Percentiles rank a stretch among this genome's conserved stretches.
Evolutionary conservation across 2,329 filamentous ascomycete genomes (phyloP).

Genomic region (Talaromyces albobiverticillius): DNA sequence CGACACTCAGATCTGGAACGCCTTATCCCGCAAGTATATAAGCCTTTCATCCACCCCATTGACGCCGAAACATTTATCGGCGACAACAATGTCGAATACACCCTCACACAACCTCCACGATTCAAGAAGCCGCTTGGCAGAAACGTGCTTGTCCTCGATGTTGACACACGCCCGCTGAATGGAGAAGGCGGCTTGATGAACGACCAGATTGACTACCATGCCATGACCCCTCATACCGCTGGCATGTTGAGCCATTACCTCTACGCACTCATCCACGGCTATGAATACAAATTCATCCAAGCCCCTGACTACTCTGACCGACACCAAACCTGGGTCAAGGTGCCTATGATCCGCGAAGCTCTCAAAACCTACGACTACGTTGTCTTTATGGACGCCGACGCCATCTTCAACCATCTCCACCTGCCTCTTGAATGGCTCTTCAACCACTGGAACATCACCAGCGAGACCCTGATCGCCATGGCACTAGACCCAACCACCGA

Average conservation of each 20-base stretch:
- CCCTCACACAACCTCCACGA: slow-evolving; percentile 8
- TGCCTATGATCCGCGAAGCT: slow-evolving; percentile 16
- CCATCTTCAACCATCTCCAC: slow-evolving; percentile 14
- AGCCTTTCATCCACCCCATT: slow-evolving; percentile 13
- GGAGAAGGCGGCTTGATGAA: slow-evolving; percentile 13
- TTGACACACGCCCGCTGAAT: slow-evolving; percentile 12
- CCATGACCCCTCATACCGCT: slow-evolving; percentile 10
- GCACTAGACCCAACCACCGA: slow-evolving; percentile 7
- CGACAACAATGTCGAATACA: slow-evolving; percentile 10
- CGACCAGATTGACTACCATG: slow-evolving; percentile 9
- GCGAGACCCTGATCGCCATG: slow-evolving; percentile 13
- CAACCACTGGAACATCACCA: slow-evolving; percentile 12
- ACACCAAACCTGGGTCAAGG: slow-evolving; percentile 15
- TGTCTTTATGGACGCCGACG: slow-evolving; percentile 15
- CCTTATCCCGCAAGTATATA: slow-evolving; percentile 13
- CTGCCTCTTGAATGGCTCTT: slow-evolving; percentile 16
- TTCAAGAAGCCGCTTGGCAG: slow-evolving; percentile 12
- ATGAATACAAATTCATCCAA: slow-evolving; percentile 15
- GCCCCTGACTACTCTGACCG: slow-evolving; percentile 10
- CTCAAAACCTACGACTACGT: slow-evolving; percentile 15
- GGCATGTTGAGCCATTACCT: slow-evolving; percentile 15
- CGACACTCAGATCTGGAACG: slow-evolving; percentile 5
- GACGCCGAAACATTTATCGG: slow-evolving; percentile 11
- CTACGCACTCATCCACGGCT: slow-evolving; percentile 14
- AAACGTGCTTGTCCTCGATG: slow-evolving; percentile 13